A percentile compares a stretch with the other conserved stretches of the same genome.
Evolutionary conservation across 305 asterid genomes (phyloP).

Genomic region (Andrographis paniculata): DNA sequence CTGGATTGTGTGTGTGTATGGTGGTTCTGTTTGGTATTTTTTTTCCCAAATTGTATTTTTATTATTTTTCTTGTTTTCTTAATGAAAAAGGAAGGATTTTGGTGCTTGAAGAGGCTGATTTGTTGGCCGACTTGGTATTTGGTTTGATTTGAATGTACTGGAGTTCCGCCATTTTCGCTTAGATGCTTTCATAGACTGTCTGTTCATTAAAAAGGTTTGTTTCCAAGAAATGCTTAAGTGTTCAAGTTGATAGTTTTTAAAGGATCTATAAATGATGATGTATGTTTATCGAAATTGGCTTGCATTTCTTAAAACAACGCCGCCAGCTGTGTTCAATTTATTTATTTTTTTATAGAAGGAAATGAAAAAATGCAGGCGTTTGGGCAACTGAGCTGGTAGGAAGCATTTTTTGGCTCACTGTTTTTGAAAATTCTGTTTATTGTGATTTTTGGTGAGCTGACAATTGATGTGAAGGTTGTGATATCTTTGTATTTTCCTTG

Average conservation of each 20-base stretch:
- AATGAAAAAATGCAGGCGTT: background rate
- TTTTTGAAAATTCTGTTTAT: constrained; percentile 8
- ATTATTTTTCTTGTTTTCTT: background rate
- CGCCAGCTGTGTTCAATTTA: background rate
- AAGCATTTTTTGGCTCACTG: constrained; percentile 8
- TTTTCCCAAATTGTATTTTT: background rate
- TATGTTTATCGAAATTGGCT: background rate
- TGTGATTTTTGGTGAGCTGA: constrained; percentile 3
- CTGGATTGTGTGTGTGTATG: constrained; percentile 13
- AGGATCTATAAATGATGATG: background rate
- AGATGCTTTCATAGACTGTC: background rate
- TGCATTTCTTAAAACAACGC: background rate
- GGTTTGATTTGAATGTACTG: constrained; percentile 7
- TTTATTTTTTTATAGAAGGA: background rate
- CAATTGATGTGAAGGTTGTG: constrained; percentile 1
- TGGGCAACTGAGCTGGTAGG: background rate
- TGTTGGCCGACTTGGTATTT: background rate
- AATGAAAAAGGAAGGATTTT: background rate
- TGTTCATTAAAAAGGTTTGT: background rate
- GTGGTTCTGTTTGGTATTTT: constrained; percentile 11
- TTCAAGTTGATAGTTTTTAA: background rate
- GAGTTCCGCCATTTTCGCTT: constrained; percentile 4
- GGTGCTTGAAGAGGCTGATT: constrained; percentile 8
- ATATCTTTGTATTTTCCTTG: background rate
- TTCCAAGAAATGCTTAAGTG: constrained; percentile 3